Base-by-base conservation (phyloP, 129 eudicot genomes). In the Pittosporum tobira region DNA sequence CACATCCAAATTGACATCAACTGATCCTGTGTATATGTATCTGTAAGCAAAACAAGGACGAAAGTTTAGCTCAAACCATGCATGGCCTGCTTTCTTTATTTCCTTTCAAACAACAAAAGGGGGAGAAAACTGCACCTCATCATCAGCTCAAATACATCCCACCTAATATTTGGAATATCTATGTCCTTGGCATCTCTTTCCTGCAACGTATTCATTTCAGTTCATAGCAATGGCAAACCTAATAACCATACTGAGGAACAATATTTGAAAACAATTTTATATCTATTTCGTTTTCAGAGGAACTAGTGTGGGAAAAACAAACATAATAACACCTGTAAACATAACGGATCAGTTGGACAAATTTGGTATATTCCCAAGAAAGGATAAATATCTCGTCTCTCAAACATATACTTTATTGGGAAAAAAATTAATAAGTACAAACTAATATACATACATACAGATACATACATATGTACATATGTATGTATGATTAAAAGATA, bases 71-170 rank as follows among this genome's bases (percentile, higher is more conserved):
- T 43, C 52, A 44, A 28, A 13, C 24, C 26, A 14, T 16, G 23
- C 40, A 60, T 5, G 34, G 51, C 4, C 27, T 22, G 1, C 28
- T 27, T 11, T 62, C 42, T 43, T 13, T 16, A 8, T 26, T 23
- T 42, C 19, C 12, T 38, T 51, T 3, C 37, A 14, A 14, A n/a
- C 22, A 21, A 34, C 27, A 19, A 50, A 3, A 6, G 19, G 34
- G 46, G 29, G 31, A 37, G 36, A 24, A 40, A 62, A 65, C 16
- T 50, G 14, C 71, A 85, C 99, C 96, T 93, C 86, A 87, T 87
- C 99, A 93, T 93, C 68, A 81, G 65, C 72, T 93, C 96, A 73
- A 93, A 93, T 50, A 90, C 84, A 51, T 81, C 87, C 96, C 96
- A 87, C 61, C 71, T 75, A 51, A 93, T 93, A 62, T 93, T 78